Evolutionary conservation across 208 protist genomes (phyloP).

Genomic region (Blastocrithidia nonstop): DNA sequence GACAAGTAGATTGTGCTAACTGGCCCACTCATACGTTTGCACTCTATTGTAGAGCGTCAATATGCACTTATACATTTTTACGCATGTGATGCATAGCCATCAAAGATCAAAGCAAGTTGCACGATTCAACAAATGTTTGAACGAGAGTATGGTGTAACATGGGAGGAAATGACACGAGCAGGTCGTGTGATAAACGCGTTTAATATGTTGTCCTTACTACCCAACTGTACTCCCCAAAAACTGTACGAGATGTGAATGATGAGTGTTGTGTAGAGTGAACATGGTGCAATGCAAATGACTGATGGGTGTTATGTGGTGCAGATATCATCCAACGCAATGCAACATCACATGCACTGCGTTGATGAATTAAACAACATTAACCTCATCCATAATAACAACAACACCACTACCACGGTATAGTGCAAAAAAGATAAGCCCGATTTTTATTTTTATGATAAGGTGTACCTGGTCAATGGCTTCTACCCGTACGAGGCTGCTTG

Average conservation of each 20-base stretch:
- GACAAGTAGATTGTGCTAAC: no score
- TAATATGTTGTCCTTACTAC: slow-evolving; percentile 25
- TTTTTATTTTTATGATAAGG: slow-evolving; percentile 1
- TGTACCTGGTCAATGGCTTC: slow-evolving; percentile 72
- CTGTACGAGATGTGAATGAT: slow-evolving; percentile 9
- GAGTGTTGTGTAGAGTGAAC: not conserved
- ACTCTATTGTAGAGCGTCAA: slow-evolving; percentile 56
- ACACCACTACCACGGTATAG: slow-evolving; percentile 1
- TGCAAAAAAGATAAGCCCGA: not conserved
- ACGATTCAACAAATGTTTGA: slow-evolving; percentile 16
- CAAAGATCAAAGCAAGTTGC: slow-evolving; percentile 9
- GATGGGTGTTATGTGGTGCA: not conserved
- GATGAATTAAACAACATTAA: no score
- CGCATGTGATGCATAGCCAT: slow-evolving; percentile 15
- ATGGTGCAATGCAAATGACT: not conserved
- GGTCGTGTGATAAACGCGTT: slow-evolving; percentile 57
- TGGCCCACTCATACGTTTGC: slow-evolving; percentile 13
- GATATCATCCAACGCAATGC: no score
- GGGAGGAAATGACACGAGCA: slow-evolving; percentile 26
- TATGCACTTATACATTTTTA: slow-evolving; percentile 49
- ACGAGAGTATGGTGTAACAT: slow-evolving; percentile 21
- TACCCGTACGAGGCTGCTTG: slow-evolving; percentile 33
- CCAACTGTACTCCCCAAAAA: slow-evolving; percentile 12
- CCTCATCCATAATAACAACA: not conserved
- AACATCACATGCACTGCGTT: no score